Evolutionary conservation across 2,329 filamentous ascomycete genomes (phyloP).

Genomic region (Sclerotinia minor): DNA sequence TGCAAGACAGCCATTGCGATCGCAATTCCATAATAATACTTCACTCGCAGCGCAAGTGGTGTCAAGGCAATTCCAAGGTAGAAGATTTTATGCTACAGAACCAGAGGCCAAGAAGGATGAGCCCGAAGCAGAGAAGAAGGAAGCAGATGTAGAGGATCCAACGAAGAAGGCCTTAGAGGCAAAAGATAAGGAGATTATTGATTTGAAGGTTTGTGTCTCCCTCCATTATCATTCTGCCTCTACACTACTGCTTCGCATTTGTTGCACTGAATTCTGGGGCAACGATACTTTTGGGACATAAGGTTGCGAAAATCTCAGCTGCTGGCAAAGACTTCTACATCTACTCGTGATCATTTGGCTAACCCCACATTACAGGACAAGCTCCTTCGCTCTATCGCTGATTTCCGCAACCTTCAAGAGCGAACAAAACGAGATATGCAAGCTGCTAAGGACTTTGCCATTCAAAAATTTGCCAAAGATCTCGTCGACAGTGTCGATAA

Average conservation of each 20-base stretch:
- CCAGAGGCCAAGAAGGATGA: conserved; percentile 48
- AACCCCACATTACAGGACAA: conserved; percentile 67
- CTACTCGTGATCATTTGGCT: conserved; percentile 19
- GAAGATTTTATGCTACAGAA: conserved; percentile 44
- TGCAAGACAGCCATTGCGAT: conserved; percentile 28
- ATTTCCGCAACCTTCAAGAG: conserved; percentile 97
- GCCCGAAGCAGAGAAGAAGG: conserved; percentile 43
- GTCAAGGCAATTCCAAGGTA: conserved; percentile 25
- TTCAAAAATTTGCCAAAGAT: conserved; percentile 91
- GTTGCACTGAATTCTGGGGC: too few species aligned
- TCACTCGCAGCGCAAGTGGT: conserved; percentile 20
- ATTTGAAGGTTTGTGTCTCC: conserved; percentile 73
- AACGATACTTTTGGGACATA: not conserved
- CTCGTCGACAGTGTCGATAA: conserved; percentile 95
- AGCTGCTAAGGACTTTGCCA: conserved; percentile 84
- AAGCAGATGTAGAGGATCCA: conserved; percentile 48
- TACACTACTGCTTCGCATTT: not conserved
- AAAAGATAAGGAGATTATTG: conserved; percentile 70
- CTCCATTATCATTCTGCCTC: not conserved
- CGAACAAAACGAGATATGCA: conserved; percentile 90
- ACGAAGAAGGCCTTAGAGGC: conserved; percentile 67
- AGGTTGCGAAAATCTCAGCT: not conserved
- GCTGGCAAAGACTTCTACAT: conserved; percentile 1
- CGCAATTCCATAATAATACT: conserved; percentile 28
- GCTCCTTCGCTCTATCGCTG: conserved; percentile 89